Base-by-base conservation (phyloP, 371 early-diverging fungal species). In the Apophysomyces trapeziformis region DNA sequence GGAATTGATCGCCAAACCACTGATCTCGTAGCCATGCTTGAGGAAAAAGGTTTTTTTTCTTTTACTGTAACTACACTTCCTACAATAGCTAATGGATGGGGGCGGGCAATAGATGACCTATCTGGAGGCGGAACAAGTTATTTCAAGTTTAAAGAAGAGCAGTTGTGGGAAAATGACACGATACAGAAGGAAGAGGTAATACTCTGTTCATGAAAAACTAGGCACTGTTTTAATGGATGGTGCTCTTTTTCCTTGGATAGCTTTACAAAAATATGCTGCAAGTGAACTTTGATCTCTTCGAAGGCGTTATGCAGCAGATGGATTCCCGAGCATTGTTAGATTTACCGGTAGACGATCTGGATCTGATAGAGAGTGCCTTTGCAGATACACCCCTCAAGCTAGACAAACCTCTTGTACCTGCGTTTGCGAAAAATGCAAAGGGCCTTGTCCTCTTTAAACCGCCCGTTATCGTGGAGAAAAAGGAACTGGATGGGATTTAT, bases 1-100 rank as follows among this genome's bases (percentile, higher is more conserved):
- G 83, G 83, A n/a, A 76, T 83, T 50, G 83, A 83, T 62, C 75
- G 83, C 47, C 79, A 83, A 63, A 83, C 80, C 26, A 80, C 80
- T 0, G 71, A 83, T 60, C 61, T 83, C 2, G 77, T 80, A 5
- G 63, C 68, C 7, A 73, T 83, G 77, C 44, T 83, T 8, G 79
- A 83, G 44, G 64, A 75, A 14, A 66, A 58, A 68, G 79, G 82
- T 76, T 70, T 2, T 26, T 26, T 26, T 26, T 26, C 1, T 26
- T 26, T 26, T 26, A 26, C 32, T 26, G 32, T 26, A 26, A 26
- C 32, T 26, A 26, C 32, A 26, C 32, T 26, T 26, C 3, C 2
- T 26, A 26, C 3, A 3, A 26, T 26, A 26, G 2, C 32, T 26
- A 26, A 26, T 26, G 32, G 32, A 26, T 26, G 32, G 32, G 32